These are phyloP conservation scores for Colletotrichum falcatum DNA, from an alignment of 2,329 filamentous ascomycete genomes.

Conservation along the genomic window DNA sequence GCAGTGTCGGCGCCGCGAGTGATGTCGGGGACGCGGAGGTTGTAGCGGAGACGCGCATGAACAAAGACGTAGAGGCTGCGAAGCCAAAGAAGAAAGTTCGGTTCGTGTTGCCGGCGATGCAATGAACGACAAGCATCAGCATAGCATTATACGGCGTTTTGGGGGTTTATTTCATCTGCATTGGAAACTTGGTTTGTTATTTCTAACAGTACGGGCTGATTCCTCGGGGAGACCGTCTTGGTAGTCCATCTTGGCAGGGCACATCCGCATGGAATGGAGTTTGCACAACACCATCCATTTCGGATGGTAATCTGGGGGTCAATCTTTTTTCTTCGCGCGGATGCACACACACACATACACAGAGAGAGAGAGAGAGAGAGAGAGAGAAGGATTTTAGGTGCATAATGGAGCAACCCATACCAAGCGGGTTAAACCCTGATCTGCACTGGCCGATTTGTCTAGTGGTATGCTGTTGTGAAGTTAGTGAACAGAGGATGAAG, in stretches of 20 bases:
- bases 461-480: background rate
- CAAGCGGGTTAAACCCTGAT: slow-evolving; percentile 20
- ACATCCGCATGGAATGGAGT: slow-evolving; percentile 8
- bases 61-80: slow-evolving; percentile 54
- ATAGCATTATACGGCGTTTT: slow-evolving; percentile 31
- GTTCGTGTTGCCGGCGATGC: slow-evolving; percentile 62
- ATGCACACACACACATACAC: background rate
- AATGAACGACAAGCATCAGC: slow-evolving; percentile 42
- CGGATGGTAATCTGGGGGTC: slow-evolving; percentile 20
- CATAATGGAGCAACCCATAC: slow-evolving; percentile 22
- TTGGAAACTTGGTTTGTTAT: slow-evolving; percentile 43
- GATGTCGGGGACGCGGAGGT: slow-evolving; percentile 44
- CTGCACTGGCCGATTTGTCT: background rate
- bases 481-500: background rate
- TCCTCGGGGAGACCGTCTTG: slow-evolving; percentile 15
- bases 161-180: slow-evolving; percentile 40
- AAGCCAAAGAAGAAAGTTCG: slow-evolving; percentile 69
- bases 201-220: slow-evolving; percentile 20
- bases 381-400: slow-evolving; percentile 7
- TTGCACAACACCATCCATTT: slow-evolving; percentile 27
- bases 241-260: background rate
- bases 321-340: background rate
- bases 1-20: slow-evolving; percentile 47
- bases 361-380: too few species aligned
- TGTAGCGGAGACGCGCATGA: slow-evolving; percentile 41